phyloP scores from a whole-genome alignment of 2,329 filamentous ascomycete genomes.

The Epichloe amarillans region DNA sequence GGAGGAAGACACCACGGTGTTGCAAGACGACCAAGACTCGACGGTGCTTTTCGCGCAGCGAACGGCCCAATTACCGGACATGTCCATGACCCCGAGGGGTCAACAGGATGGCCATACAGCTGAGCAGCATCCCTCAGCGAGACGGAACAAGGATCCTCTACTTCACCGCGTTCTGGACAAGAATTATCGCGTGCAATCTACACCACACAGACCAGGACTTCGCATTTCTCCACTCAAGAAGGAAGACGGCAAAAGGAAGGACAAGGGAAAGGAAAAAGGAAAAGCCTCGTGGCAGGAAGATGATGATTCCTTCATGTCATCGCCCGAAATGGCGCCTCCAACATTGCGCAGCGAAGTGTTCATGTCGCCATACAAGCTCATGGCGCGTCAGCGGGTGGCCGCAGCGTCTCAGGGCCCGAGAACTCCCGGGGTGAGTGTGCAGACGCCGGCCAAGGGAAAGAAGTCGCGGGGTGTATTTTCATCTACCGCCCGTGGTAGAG shows the following conservation, averaged over 20 bases:
- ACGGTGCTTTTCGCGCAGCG: constrained; percentile 38
- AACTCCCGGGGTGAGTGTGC: constrained; percentile 75
- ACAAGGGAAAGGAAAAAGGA: constrained; percentile 15
- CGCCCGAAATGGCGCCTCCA: constrained; percentile 67
- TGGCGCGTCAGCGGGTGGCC: constrained; percentile 27
- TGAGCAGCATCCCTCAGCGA: constrained; percentile 18
- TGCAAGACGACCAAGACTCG: constrained; percentile 29
- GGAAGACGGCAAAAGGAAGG: constrained; percentile 4
- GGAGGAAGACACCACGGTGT: constrained; percentile 22
- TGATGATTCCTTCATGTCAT: constrained; percentile 52
- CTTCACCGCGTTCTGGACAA: constrained; percentile 90
- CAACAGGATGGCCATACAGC: constrained; percentile 14
- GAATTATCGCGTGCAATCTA: constrained; percentile 87
- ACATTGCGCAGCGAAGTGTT: constrained; percentile 79
- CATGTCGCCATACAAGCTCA: constrained; percentile 52
- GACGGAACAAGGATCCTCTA: constrained; percentile 53
- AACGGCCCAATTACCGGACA: constrained; percentile 43
- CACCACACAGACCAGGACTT: constrained; percentile 51
- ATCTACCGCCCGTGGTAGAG: constrained; percentile 6
- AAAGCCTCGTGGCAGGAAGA: constrained; percentile 29
- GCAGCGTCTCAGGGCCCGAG: constrained; percentile 37
- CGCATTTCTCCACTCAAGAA: constrained; percentile 33
- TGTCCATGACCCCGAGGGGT: constrained; percentile 49
- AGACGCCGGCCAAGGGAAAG: constrained; percentile 50
- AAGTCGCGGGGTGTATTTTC: constrained; percentile 38